These are phyloP conservation scores for Xylogone sp. DNA, from an alignment of 2,329 filamentous ascomycete species.

Conservation along the genomic window DNA sequence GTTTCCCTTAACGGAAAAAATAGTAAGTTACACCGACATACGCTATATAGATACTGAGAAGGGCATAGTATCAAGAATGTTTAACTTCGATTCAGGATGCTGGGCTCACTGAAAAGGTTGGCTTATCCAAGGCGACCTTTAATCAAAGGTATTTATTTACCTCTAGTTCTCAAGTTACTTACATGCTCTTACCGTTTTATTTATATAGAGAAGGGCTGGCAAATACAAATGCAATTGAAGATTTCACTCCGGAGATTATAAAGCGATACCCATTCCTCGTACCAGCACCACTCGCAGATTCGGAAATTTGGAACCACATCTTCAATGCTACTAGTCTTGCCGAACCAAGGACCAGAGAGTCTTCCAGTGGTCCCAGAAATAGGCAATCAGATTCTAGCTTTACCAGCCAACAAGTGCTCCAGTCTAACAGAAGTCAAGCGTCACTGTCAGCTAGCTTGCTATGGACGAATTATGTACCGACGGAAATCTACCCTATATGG, in stretches of 20 bases:
- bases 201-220: too few species aligned
- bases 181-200: too few species aligned
- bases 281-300: not conserved
- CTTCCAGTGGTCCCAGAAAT: not conserved
- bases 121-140: not conserved
- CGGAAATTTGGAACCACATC: conserved; percentile 3
- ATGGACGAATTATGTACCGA: not conserved
- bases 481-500: not conserved
- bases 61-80: conserved; percentile 1
- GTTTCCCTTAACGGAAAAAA: conserved; percentile 1
- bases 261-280: conserved; percentile 4
- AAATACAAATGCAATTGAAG: too few species aligned
- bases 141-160: too few species aligned
- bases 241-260: not conserved
- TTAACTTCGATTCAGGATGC: not conserved
- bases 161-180: too few species aligned
- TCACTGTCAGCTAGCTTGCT: not conserved
- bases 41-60: too few species aligned
- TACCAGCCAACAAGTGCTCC: not conserved
- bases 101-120: not conserved
- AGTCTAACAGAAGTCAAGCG: not conserved
- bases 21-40: conserved; percentile 1
- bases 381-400: not conserved
- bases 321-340: conserved; percentile 5
- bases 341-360: not conserved